These are phyloP conservation scores for Diplodia seriata DNA, from an alignment of 2,329 filamentous ascomycete species.

Conservation along the genomic window DNA sequence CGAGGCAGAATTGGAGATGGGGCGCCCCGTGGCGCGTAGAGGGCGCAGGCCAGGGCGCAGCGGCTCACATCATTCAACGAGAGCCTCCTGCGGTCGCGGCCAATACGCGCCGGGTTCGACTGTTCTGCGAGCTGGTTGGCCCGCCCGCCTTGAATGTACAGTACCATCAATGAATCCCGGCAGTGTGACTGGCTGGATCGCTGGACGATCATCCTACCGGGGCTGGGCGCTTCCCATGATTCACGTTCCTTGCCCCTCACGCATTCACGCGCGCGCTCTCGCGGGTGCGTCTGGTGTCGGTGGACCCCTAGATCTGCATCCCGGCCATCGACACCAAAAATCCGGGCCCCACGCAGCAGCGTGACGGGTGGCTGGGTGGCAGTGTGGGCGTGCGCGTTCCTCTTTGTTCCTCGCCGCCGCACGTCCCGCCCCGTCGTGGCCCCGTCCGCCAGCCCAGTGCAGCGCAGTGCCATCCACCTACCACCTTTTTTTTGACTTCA, in stretches of 20 bases:
- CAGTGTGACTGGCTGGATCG: conserved; percentile 15
- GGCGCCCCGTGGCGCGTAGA: background rate
- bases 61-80: background rate
- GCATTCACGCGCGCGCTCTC: background rate
- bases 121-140: conserved; percentile 9
- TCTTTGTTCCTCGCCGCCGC: too few relatives aligned
- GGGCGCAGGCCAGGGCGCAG: background rate
- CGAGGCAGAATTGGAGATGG: background rate
- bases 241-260: conserved; percentile 14
- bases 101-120: conserved; percentile 7
- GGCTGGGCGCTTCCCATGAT: conserved; percentile 5
- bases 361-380: conserved; percentile 11
- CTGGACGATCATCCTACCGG: background rate
- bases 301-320: conserved; percentile 30
- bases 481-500: too few relatives aligned
- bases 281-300: background rate
- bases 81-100: background rate
- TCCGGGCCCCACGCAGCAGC: background rate
- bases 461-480: too few relatives aligned
- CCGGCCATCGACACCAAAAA: background rate
- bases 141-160: background rate
- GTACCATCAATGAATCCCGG: conserved; percentile 11
- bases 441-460: too few relatives aligned
- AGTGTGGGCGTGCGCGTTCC: too few relatives aligned
- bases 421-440: too few relatives aligned